Conservation (phyloP, 2,329 filamentous ascomycete genomes). For the Xylaria sp. region DNA sequence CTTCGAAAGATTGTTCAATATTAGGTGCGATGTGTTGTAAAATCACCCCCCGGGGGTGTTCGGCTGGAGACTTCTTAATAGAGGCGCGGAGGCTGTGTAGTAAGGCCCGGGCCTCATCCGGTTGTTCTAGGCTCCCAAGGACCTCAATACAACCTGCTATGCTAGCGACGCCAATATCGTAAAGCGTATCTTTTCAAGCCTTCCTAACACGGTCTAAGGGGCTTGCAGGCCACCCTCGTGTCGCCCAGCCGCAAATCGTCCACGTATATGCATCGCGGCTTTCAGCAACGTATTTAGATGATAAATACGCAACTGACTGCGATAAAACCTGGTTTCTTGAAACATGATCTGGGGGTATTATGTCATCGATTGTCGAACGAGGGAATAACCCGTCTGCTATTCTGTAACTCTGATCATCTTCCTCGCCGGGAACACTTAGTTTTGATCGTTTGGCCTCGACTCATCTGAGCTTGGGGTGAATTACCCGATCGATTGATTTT, state of each 20-base stretch:
- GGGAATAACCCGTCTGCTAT: constrained; percentile 21
- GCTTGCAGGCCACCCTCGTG: constrained; percentile 10
- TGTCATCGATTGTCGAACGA: constrained; percentile 22
- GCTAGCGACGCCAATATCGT: constrained; percentile 3
- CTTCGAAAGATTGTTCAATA: neutral
- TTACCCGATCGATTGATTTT: constrained; percentile 6
- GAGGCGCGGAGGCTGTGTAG: constrained; percentile 12
- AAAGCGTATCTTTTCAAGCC: constrained; percentile 13
- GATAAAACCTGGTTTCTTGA: constrained; percentile 4
- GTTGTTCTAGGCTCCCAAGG: constrained; percentile 20
- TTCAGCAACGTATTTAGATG: constrained; percentile 18
- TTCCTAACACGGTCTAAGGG: constrained; percentile 7
- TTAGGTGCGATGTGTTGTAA: neutral
- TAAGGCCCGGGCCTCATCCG: constrained; percentile 17
- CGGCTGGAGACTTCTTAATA: neutral
- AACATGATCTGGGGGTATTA: constrained; percentile 13
- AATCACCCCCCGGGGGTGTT: neutral
- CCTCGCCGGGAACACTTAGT: constrained; percentile 9
- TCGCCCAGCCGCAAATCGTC: constrained; percentile 20
- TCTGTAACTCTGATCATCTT: constrained; percentile 14
- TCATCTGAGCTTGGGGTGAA: constrained; percentile 22
- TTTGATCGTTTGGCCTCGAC: constrained; percentile 14
- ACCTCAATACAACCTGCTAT: constrained; percentile 22
- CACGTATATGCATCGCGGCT: constrained; percentile 21
- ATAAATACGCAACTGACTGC: constrained; percentile 18